Conservation (phyloP, 495 filamentous ascomycete species). For the Peziza echinospora region DNA sequence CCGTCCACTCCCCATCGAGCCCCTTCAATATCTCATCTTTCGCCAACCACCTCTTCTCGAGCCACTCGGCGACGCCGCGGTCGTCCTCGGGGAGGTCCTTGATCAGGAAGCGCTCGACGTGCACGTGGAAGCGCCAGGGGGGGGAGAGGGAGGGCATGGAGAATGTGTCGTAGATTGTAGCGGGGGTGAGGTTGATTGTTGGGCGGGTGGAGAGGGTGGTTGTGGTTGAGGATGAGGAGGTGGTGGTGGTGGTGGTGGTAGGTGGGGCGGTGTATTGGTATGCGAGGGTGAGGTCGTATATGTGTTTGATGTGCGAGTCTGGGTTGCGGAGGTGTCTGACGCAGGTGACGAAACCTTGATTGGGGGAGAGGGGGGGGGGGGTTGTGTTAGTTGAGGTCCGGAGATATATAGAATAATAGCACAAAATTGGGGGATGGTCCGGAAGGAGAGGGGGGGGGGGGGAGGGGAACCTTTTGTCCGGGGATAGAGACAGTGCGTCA, state of each 20-base stretch:
- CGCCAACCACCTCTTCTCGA: slow-evolving; percentile 32
- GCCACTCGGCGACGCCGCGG: slow-evolving; percentile 29
- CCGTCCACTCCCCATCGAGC: slow-evolving; percentile 17
- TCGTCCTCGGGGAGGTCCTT: slow-evolving; percentile 25
- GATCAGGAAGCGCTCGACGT: slow-evolving; percentile 27
- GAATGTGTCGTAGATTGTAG: slow-evolving; percentile 31
- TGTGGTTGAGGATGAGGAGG: slow-evolving; percentile 36
- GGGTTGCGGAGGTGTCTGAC: slow-evolving; percentile 29
- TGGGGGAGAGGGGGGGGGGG: not conserved
- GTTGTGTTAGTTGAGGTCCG: too few relatives aligned
- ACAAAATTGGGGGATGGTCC: too few relatives aligned
- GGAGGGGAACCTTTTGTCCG: slow-evolving; percentile 25
- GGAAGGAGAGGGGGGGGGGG: not conserved
- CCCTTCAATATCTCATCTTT: slow-evolving; percentile 32
- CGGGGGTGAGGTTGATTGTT: slow-evolving; percentile 18
- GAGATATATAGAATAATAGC: too few relatives aligned
- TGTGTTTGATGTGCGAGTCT: slow-evolving; percentile 30
- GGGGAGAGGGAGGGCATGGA: slow-evolving; percentile 21
- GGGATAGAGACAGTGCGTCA: slow-evolving; percentile 33
- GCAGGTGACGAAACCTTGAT: slow-evolving; percentile 27
- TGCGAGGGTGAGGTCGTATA: slow-evolving; percentile 37
- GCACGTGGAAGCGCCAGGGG: slow-evolving; percentile 28
- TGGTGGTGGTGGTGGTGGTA: slow-evolving; percentile 21
- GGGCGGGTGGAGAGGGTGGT: slow-evolving; percentile 21
- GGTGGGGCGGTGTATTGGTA: slow-evolving; percentile 26